Percentiles rank a stretch among this genome's conserved stretches.
These are phyloP conservation scores for Thielaviopsis populi DNA, from an alignment of 2,329 filamentous ascomycete genomes.

Conservation along the genomic window DNA sequence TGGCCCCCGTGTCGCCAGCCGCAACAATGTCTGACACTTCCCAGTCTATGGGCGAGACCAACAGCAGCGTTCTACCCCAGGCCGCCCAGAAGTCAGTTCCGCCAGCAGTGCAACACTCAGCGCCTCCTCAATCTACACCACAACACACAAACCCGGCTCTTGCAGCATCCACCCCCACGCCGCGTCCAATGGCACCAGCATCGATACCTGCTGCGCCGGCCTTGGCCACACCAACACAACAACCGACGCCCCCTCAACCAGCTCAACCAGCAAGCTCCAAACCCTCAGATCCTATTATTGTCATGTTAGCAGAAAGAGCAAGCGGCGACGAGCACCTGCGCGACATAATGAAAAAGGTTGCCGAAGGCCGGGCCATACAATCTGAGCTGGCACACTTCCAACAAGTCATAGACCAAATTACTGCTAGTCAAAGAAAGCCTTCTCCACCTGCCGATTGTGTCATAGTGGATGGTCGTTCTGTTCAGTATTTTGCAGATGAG, in stretches of 20 bases:
- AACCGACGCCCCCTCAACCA: conserved; percentile 17
- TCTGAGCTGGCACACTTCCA: conserved; percentile 64
- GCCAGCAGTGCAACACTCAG: not conserved
- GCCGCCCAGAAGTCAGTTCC: not conserved
- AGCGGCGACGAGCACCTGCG: conserved; percentile 58
- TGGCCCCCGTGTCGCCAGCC: conserved; percentile 9
- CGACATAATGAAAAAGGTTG: conserved; percentile 70
- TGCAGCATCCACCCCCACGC: not conserved
- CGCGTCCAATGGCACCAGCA: not conserved
- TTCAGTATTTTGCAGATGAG: conserved; percentile 45
- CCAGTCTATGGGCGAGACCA: conserved; percentile 15
- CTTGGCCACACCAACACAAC: conserved; percentile 18
- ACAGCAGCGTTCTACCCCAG: not conserved
- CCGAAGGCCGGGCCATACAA: conserved; percentile 55
- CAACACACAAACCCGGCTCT: not conserved
- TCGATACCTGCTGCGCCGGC: not conserved
- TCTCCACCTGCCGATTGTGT: conserved; percentile 41
- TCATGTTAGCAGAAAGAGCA: conserved; percentile 60
- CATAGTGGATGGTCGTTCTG: conserved; percentile 39
- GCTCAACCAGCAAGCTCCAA: conserved; percentile 20
- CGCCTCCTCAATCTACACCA: not conserved
- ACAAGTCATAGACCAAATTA: conserved; percentile 66
- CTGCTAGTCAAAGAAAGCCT: conserved; percentile 40
- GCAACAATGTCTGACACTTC: not conserved
- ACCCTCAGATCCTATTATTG: conserved; percentile 60